A percentile compares a stretch with the other conserved stretches of the same genome.
Conservation (phyloP, 257 asterid species). For the Scutellaria baicalensis region DNA sequence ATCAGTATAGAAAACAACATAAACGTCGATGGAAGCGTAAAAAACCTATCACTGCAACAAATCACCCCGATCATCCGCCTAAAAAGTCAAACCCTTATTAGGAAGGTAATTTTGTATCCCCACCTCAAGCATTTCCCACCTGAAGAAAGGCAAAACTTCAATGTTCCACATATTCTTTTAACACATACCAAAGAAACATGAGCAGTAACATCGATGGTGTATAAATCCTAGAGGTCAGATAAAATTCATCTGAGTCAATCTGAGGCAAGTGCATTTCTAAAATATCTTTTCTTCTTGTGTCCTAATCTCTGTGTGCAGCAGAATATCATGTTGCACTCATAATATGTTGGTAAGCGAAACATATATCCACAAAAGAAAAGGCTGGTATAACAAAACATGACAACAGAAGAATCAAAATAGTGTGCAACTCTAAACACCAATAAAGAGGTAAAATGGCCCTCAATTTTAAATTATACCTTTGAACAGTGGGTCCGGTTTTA, state of each 20-base stretch:
- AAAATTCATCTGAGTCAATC: background rate
- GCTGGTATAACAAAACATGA: background rate
- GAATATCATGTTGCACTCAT: background rate
- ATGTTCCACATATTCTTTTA: background rate
- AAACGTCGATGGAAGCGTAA: background rate
- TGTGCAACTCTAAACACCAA: background rate
- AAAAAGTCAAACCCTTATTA: too few species aligned
- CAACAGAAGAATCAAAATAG: background rate
- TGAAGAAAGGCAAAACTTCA: constrained; percentile 20
- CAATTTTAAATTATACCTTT: constrained; percentile 9
- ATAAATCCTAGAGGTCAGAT: too few species aligned
- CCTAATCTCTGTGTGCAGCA: background rate
- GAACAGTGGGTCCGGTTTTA: constrained; percentile 1
- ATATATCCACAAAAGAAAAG: background rate
- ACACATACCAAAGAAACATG: background rate
- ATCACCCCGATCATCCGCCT: too few species aligned
- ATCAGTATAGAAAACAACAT: background rate
- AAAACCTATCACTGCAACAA: constrained; percentile 9
- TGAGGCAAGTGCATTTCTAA: background rate
- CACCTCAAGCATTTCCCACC: constrained; percentile 15
- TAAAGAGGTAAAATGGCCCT: background rate
- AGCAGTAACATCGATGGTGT: background rate
- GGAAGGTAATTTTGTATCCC: constrained; percentile 7
- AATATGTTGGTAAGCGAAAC: too few species aligned
- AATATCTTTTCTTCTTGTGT: background rate